These are phyloP conservation scores for Sporothrix inflata DNA, from an alignment of 2,329 filamentous ascomycete species.

Conservation along the genomic window DNA sequence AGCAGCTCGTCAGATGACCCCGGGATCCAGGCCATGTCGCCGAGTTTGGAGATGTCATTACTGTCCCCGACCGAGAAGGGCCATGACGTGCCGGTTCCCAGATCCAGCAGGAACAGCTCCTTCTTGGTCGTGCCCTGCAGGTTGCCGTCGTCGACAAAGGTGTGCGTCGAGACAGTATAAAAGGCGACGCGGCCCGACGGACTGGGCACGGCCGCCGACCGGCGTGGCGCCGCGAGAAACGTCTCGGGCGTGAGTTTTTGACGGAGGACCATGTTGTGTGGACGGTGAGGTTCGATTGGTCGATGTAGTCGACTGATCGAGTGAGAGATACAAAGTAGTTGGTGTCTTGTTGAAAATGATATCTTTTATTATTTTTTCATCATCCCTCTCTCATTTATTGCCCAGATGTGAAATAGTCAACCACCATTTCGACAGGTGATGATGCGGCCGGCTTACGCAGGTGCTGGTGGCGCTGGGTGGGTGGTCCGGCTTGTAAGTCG, in stretches of 20 bases:
- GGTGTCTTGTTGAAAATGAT: no score
- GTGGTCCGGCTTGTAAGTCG: conserved; percentile 3
- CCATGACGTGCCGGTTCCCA: conserved; percentile 39
- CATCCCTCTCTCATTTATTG: not conserved
- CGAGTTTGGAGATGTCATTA: conserved; percentile 38
- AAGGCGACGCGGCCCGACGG: conserved; percentile 44
- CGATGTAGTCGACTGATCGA: not conserved
- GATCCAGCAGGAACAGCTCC: conserved; percentile 43
- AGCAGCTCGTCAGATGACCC: conserved; percentile 38
- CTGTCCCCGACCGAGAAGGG: conserved; percentile 33
- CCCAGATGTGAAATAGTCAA: not conserved
- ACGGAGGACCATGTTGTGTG: conserved; percentile 32
- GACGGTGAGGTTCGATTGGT: not conserved
- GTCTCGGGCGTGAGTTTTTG: conserved; percentile 36
- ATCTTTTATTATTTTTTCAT: not conserved
- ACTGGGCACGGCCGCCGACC: conserved; percentile 42
- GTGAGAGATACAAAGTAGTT: no score
- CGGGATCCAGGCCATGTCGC: conserved; percentile 46
- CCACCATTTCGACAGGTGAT: not conserved
- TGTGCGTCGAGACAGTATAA: conserved; percentile 44
- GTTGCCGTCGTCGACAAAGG: conserved; percentile 36
- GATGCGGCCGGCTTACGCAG: conserved; percentile 25
- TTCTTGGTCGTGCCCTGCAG: conserved; percentile 37
- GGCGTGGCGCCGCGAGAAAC: conserved; percentile 34
- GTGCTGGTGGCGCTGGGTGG: not conserved